Evolutionary conservation across 495 filamentous ascomycete species (phyloP).

Genomic region (Aspergillus hancockii): DNA sequence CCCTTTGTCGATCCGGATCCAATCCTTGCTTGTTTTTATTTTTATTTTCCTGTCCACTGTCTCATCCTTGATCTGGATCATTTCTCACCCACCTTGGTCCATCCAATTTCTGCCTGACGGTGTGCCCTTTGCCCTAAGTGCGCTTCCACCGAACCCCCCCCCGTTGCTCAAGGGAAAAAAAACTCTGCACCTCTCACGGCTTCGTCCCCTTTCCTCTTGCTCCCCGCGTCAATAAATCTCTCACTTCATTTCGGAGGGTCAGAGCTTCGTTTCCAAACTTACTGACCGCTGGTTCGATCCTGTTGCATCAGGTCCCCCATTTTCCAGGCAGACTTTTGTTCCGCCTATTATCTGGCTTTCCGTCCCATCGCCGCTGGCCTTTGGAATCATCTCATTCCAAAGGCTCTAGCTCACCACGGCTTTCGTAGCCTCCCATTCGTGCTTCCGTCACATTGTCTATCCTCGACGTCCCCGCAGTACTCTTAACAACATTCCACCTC

Average conservation of each 20-base stretch:
- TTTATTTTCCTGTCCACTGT: background rate
- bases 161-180: conserved; percentile 19
- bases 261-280: background rate
- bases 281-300: conserved; percentile 20
- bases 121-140: conserved; percentile 33
- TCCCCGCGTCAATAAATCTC: conserved; percentile 23
- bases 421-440: conserved; percentile 60
- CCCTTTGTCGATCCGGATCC: background rate
- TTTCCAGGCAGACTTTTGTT: conserved; percentile 4
- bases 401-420: conserved; percentile 70
- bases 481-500: conserved; percentile 70
- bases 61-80: conserved; percentile 8
- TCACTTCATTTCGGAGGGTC: conserved; percentile 14
- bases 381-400: conserved; percentile 61
- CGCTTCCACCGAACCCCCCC: conserved; percentile 13
- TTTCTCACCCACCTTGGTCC: conserved; percentile 4
- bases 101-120: conserved; percentile 20
- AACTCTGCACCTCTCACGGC: conserved; percentile 27
- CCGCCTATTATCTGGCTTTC: conserved; percentile 15
- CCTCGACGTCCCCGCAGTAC: conserved; percentile 59
- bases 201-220: conserved; percentile 7
- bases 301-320: conserved; percentile 10
- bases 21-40: background rate
- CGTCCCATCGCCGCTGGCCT: conserved; percentile 45
- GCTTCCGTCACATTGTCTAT: conserved; percentile 79